phyloP scores from a whole-genome alignment of 768 basidiomycete genomes.

The Mrakia hoshinonis region DNA sequence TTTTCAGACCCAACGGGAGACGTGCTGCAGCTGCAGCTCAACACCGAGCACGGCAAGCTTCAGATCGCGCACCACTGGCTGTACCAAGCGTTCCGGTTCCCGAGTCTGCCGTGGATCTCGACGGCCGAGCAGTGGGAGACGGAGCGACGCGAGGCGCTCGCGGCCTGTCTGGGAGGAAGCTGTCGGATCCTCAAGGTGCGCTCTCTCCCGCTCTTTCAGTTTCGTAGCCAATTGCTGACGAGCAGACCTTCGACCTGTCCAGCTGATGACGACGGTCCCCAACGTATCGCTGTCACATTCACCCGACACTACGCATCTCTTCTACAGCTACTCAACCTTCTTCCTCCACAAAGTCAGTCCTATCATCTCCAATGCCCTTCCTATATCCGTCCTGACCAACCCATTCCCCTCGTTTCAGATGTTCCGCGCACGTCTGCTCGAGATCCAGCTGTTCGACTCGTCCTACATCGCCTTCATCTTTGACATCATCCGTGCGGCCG shows the following conservation, averaged over 20 bases:
- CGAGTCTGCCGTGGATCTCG: background rate
- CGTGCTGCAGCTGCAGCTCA: background rate
- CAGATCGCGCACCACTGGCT: constrained; percentile 28
- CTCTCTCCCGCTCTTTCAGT: background rate
- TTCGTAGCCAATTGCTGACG: no score
- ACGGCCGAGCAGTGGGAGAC: constrained; percentile 15
- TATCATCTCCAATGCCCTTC: background rate
- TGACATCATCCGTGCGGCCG: constrained; percentile 7
- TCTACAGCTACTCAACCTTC: constrained; percentile 18
- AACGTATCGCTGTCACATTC: background rate
- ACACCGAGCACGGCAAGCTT: constrained; percentile 3
- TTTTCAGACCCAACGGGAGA: background rate
- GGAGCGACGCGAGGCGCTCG: constrained; percentile 18
- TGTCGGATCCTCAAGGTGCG: constrained; percentile 9
- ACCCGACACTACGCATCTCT: constrained; percentile 22
- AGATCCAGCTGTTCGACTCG: constrained; percentile 21
- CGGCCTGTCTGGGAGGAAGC: constrained; percentile 1
- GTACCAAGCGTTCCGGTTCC: constrained; percentile 19
- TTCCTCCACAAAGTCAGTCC: constrained; percentile 14
- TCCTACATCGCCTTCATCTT: constrained; percentile 15
- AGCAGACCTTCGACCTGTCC: background rate
- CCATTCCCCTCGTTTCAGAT: background rate
- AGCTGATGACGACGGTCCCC: constrained; percentile 14
- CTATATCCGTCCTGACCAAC: background rate
- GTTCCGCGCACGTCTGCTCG: constrained; percentile 21